A percentile compares a stretch with the other conserved stretches of the same genome.
Evolutionary conservation across 345 rosid genomes (phyloP).

Genomic region (Citrus unshiu): DNA sequence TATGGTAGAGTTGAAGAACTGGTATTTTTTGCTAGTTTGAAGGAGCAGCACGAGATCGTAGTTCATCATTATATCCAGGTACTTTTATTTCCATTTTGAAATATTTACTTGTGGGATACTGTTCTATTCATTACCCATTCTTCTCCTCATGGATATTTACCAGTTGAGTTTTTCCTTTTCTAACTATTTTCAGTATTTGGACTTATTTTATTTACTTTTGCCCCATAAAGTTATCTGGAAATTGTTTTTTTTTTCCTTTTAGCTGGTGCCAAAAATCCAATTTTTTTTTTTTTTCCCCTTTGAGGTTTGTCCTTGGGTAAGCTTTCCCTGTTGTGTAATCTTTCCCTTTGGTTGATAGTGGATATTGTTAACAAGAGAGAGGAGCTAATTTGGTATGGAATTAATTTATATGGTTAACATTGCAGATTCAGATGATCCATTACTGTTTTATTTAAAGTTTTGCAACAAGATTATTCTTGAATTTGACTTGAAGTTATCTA

Average conservation of each 20-base stretch:
- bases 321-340: neutral
- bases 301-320: neutral
- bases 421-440: neutral
- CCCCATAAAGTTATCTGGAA: neutral
- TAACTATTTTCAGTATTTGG: neutral
- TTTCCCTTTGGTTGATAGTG: neutral
- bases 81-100: slow-evolving; percentile 1
- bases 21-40: slow-evolving; percentile 91
- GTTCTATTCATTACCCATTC: neutral
- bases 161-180: neutral
- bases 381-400: neutral
- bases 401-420: neutral
- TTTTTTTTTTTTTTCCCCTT: neutral
- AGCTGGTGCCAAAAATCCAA: neutral
- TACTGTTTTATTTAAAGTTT: neutral
- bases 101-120: slow-evolving; percentile 1
- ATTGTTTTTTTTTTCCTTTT: neutral
- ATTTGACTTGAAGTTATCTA: neutral
- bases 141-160: neutral
- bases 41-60: slow-evolving; percentile 92
- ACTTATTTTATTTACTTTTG: neutral
- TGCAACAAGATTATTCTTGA: neutral
- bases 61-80: slow-evolving; percentile 94
- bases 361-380: neutral
- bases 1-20: slow-evolving; percentile 95